phyloP scores from a whole-genome alignment of 129 eudicot species.

The Pittosporum tobira region DNA sequence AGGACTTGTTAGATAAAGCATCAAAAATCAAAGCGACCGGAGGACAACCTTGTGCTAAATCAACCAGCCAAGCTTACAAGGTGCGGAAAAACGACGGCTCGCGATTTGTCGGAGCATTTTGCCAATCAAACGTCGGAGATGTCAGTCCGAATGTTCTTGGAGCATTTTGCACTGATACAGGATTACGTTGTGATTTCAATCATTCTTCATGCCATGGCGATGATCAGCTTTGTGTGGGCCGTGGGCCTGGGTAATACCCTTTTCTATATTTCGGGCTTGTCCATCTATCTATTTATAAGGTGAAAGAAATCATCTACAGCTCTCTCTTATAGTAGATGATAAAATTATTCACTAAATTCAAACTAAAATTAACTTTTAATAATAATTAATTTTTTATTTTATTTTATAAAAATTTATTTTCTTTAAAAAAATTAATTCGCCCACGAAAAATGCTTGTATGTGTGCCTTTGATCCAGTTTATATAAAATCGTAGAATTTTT shows the following conservation, averaged over 20 bases:
- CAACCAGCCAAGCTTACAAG: conserved; percentile 45
- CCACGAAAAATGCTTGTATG: too few relatives aligned
- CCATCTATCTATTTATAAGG: too few relatives aligned
- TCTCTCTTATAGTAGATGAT: too few relatives aligned
- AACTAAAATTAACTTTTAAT: not conserved
- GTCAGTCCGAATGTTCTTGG: conserved; percentile 73
- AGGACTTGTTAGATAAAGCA: conserved; percentile 21
- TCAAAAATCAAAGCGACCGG: conserved; percentile 45
- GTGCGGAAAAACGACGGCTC: conserved; percentile 39
- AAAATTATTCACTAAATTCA: too few relatives aligned
- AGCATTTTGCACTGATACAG: conserved; percentile 53
- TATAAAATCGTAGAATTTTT: too few relatives aligned
- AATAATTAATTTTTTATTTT: not conserved
- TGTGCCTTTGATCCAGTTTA: too few relatives aligned
- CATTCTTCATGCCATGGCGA: conserved; percentile 57
- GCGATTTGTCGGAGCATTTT: conserved; percentile 51
- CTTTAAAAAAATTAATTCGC: too few relatives aligned
- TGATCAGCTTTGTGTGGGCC: conserved; percentile 54
- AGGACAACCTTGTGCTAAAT: conserved; percentile 42
- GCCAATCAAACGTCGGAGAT: conserved; percentile 70
- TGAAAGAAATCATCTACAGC: too few relatives aligned
- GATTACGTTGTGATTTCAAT: conserved; percentile 54
- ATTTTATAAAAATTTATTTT: too few relatives aligned
- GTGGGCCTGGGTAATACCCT: conserved; percentile 25
- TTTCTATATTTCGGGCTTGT: too few relatives aligned